A percentile compares a stretch with the other conserved stretches of the same genome.
phyloP scores from a whole-genome alignment of 1,139 yeast species.

The Entelexis sorbosivorans region DNA sequence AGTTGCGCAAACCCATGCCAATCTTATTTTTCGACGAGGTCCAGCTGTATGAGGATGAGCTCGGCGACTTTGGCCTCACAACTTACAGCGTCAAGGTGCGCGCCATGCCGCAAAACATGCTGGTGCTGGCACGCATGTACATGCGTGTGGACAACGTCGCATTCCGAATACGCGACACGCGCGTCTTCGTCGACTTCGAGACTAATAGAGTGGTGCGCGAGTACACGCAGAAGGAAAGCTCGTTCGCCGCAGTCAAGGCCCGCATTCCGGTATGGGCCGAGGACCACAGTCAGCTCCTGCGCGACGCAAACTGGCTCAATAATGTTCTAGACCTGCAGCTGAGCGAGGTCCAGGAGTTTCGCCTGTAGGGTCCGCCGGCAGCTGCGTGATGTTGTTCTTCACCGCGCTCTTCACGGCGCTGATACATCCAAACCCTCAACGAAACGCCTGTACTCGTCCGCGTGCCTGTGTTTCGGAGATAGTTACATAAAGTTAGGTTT shows the following conservation, averaged over 20 bases:
- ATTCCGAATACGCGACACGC: slow-evolving; percentile 70
- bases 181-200: slow-evolving; percentile 70
- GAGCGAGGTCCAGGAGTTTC: not conserved
- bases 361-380: not conserved
- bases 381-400: too few relatives aligned
- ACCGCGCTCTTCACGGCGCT: too few relatives aligned
- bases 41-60: slow-evolving; percentile 81
- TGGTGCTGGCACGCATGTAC: slow-evolving; percentile 66
- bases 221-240: slow-evolving; percentile 60
- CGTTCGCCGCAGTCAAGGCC: slow-evolving; percentile 46
- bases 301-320: slow-evolving; percentile 74
- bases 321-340: slow-evolving; percentile 11
- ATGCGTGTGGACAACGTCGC: slow-evolving; percentile 82
- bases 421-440: too few relatives aligned
- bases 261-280: slow-evolving; percentile 36
- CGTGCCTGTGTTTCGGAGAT: too few relatives aligned
- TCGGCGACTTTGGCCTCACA: slow-evolving; percentile 91
- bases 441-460: too few relatives aligned
- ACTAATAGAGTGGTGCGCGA: slow-evolving; percentile 59
- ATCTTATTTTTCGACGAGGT: slow-evolving; percentile 82
- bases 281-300: slow-evolving; percentile 51
- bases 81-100: slow-evolving; percentile 67
- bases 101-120: slow-evolving; percentile 74
- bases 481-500: too few relatives aligned
- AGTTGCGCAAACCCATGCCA: slow-evolving; percentile 66